These are phyloP conservation scores for Lentinula sp. DNA, from an alignment of 768 basidiomycete genomes.

Conservation along the genomic window DNA sequence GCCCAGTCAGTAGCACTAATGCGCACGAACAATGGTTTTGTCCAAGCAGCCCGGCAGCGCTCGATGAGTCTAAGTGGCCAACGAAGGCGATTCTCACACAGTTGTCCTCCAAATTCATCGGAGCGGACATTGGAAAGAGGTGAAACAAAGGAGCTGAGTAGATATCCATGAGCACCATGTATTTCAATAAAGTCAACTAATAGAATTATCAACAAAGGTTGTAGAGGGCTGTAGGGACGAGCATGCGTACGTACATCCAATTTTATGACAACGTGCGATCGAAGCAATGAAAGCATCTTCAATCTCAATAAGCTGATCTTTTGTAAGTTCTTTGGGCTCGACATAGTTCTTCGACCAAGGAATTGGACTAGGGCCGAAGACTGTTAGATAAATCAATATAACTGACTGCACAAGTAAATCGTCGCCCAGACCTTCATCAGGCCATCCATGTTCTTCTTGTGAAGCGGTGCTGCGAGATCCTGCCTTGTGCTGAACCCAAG, in stretches of 20 bases:
- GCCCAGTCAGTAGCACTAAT: slow-evolving; percentile 68
- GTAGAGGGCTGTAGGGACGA: neutral
- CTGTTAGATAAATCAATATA: slow-evolving; percentile 23
- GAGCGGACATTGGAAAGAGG: slow-evolving; percentile 69
- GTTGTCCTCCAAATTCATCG: slow-evolving; percentile 66
- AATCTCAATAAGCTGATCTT: slow-evolving; percentile 46
- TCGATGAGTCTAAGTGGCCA: slow-evolving; percentile 54
- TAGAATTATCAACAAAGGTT: neutral
- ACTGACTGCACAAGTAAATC: neutral
- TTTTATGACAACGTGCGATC: slow-evolving; percentile 45
- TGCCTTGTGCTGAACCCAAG: slow-evolving; percentile 49
- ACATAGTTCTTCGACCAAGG: slow-evolving; percentile 48
- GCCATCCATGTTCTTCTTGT: slow-evolving; percentile 64
- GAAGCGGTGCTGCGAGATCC: slow-evolving; percentile 30
- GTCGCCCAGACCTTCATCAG: slow-evolving; percentile 41
- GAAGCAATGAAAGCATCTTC: slow-evolving; percentile 57
- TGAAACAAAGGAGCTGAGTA: slow-evolving; percentile 37
- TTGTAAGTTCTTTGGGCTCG: slow-evolving; percentile 51
- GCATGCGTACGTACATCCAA: slow-evolving; percentile 46
- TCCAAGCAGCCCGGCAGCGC: slow-evolving; percentile 50
- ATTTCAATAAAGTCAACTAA: slow-evolving; percentile 67
- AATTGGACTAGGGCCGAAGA: slow-evolving; percentile 55
- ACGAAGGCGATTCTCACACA: slow-evolving; percentile 67
- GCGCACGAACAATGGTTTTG: slow-evolving; percentile 66
- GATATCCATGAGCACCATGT: slow-evolving; percentile 59